Base-by-base conservation (phyloP, 257 asterid species). In the Cinchona pubescens region DNA sequence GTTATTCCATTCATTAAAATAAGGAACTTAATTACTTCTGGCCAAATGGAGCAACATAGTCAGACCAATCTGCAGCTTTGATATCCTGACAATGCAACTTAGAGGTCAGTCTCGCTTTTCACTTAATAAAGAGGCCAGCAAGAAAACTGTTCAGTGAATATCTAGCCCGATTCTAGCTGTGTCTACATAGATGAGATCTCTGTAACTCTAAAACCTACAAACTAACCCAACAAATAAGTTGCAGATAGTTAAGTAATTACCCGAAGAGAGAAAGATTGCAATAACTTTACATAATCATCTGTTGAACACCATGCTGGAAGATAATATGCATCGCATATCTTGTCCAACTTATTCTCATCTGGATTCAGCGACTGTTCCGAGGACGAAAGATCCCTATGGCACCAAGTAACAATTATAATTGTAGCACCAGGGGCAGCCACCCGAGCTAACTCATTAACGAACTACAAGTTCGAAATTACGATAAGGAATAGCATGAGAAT, bases 261-360 rank as follows among this genome's bases (percentile, higher is more conserved):
- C 97, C 86, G 91, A 46, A 95, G 88, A 56, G 93, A 86, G 48
- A 84, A 87, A 75, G 99, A 90, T 51, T 90, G 64, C 30, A 95
- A 90, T 78, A 92, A 69, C 64, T 83, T 84, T 66, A 92, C 90
- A 82, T 95, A 92, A 81, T 95, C 98, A 59, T 93, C 80, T 68
- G 96, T 77, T 7, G 98, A 95, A 73, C 98, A 90, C 99, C 99
- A 92, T 43, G 87, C 94, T 1, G 99, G 99, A 34, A 95, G 97
- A 84, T 87, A 92, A 72, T 75, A 95, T 61, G 98, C 89, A 60
- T 80, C 82, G 23, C 97, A 91, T 45, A 95, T 91, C 83, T 85
- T 92, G 78, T 90, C 77, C 29, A 95, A 35, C 18, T 82, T 75
- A 60, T 86, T 71, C 86, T 95, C 99, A 76, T 90, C 91, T 42